Evolutionary conservation across 805 yeast genomes (phyloP), one percentile per base, ranked within the genome.

Genomic region (Teunomyces atbi): DNA sequence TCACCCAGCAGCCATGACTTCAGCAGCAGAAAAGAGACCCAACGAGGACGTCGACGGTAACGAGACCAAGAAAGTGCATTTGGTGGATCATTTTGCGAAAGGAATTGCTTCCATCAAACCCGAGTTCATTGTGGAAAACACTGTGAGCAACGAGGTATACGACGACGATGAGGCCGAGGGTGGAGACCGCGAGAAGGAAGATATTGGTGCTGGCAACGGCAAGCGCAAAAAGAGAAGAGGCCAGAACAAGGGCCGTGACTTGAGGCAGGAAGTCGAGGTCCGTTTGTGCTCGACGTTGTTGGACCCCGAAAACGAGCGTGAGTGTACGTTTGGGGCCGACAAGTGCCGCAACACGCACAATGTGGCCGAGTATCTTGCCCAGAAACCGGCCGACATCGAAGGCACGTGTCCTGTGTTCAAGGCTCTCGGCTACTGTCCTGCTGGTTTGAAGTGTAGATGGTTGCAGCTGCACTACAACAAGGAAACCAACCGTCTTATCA

Each of bases 361-460:
- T 66, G 61, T 90, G 19, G 76, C 73, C 3, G 72, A 65, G 40
- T 94, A 89, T 57, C 62, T 94, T 26, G 67, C 60, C 0, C 62
- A 78, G 19, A 92, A 94, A 63, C 85, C 82, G 1, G 74, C 67
- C 0, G 98, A 94, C 61, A 68, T 89, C 18, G 79, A 75, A 7
- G 95, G 96, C 0, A 59, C 58, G 1, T 94, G 99, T 66, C 98
- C 99, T 0, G 96, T 89, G 3, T 90, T 70, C 60, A 71, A 71
- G 28, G 84, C 86, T 1, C 71, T 89, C 29, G 99, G 99, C 0
- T 83, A 81, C 59, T 94, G 99, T 73, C 96, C 96, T 3, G 79
- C 86, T 50, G 99, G 99, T 0, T 68, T 88, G 56, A 92, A 89
- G 64, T 94, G 99, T 69, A 80, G 97, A 57, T 94, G 96, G 89